phyloP scores from a whole-genome alignment of 1,284 basidiomycete genomes.

The Boletus holoroseus region DNA sequence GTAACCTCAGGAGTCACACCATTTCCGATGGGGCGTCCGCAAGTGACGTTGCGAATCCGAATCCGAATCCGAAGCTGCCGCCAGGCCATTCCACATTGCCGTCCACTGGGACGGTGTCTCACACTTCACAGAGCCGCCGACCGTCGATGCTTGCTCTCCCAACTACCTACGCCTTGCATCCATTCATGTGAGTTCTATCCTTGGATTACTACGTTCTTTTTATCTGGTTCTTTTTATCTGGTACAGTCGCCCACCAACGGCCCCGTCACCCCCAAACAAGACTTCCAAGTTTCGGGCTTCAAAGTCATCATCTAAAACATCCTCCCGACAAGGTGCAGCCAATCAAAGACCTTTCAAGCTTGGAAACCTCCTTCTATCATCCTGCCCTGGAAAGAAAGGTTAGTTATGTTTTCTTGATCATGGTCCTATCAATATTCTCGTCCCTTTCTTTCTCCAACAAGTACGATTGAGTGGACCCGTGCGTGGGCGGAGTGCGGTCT shows the following conservation, averaged over 20 bases:
- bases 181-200: constrained; percentile 17
- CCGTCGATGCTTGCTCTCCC: constrained; percentile 15
- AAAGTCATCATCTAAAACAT: constrained; percentile 5
- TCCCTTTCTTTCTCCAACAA: constrained; percentile 24
- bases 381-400: constrained; percentile 96
- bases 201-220: neutral
- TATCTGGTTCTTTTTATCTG: neutral
- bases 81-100: constrained; percentile 2
- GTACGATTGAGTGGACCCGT: constrained; percentile 81
- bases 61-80: neutral
- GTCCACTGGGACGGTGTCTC: neutral
- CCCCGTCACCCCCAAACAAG: constrained; percentile 20
- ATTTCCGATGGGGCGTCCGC: neutral
- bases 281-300: constrained; percentile 11
- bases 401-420: constrained; percentile 5
- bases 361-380: constrained; percentile 88
- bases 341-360: constrained; percentile 37
- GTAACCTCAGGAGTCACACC: constrained; percentile 14
- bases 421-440: neutral
- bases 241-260: constrained; percentile 19
- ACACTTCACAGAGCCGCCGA: constrained; percentile 2
- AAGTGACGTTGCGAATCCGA: neutral
- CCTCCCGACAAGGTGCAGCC: neutral
- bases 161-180: constrained; percentile 18
- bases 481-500: constrained; percentile 79